Base-by-base conservation (phyloP, 2,329 filamentous ascomycete genomes). In the Colletotrichum noveboracense region DNA sequence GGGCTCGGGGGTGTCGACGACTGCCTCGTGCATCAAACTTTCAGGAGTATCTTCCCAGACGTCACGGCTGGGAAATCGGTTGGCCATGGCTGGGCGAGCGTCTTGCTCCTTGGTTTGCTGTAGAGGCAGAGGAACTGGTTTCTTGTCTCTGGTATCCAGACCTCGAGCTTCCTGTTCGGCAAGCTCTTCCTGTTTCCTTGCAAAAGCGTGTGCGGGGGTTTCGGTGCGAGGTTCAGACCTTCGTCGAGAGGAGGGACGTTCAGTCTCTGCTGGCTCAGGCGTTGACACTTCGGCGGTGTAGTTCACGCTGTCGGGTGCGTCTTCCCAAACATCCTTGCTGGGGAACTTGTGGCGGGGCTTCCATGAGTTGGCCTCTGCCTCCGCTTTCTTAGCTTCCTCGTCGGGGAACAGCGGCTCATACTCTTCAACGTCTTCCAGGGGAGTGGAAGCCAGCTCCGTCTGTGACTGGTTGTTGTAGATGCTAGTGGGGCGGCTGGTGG, bases 321-420 rank as follows among this genome's bases (percentile, higher is more conserved):
- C 97, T 86, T 99, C 97, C 97, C 97, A 99, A 55, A 98, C 92
- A 83, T 99, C 97, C 83, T 96, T 94, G 84, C 96, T 98, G 2
- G 97, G 97, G 85, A 99, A 99, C 77, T 90, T 85, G 76, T 94
- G 93, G 77, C 92, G 91, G 76, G 89, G 86, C 78, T 91, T 88
- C 71, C 87, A 87, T 72, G 89, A 85, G 77, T 89, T 89, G 62
- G 81, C 71, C 52, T 86, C 80, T 10, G 83, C 80, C 36, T 83
- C 82, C 21, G 86, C 82, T 69, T 86, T 82, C 72, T 86, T 84
- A 21, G 80, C 78, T 24, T 82, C 78, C 30, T 96, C 94, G 72
- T 97, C 96, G 0, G 95, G 93, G 85, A 99, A 99, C 5, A 99
- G 87, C 3, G 97, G 97, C 83, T 98, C 96, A 81, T 98, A 98